A percentile compares a stretch with the other conserved stretches of the same genome.
Conservation (phyloP, 805 yeast species). For the Pichia scutulata region DNA sequence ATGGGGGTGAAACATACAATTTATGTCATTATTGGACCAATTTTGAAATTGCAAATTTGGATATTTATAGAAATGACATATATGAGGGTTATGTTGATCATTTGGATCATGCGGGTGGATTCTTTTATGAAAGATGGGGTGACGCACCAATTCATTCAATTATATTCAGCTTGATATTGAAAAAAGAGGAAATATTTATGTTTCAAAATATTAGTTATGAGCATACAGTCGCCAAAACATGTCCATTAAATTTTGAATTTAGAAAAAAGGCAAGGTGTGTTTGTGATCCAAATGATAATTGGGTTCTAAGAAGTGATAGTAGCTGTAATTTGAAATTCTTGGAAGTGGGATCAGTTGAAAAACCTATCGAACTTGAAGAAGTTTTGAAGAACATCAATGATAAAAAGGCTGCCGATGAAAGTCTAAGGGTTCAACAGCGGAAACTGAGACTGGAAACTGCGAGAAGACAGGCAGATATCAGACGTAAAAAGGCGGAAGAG, state of each 20-base stretch:
- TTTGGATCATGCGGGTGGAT: slow-evolving; percentile 66
- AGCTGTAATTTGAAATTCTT: slow-evolving; percentile 23
- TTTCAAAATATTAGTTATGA: slow-evolving; percentile 76
- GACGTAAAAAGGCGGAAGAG: slow-evolving; percentile 8
- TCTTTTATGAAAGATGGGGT: slow-evolving; percentile 88
- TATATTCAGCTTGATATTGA: slow-evolving; percentile 37
- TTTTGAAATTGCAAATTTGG: slow-evolving; percentile 66
- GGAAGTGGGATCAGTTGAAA: slow-evolving; percentile 16
- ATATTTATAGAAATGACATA: slow-evolving; percentile 49
- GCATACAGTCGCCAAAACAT: slow-evolving; percentile 72
- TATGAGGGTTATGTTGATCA: slow-evolving; percentile 55
- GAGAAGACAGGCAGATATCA: slow-evolving; percentile 5
- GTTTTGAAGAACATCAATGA: not conserved
- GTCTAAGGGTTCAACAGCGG: not conserved
- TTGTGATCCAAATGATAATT: slow-evolving; percentile 64
- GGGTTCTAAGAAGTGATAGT: slow-evolving; percentile 42
- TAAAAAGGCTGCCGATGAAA: not conserved
- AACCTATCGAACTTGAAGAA: not conserved
- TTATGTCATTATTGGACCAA: slow-evolving; percentile 80
- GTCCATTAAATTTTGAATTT: slow-evolving; percentile 61
- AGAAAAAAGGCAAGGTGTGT: slow-evolving; percentile 55
- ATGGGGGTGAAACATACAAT: slow-evolving; percentile 56
- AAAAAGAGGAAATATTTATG: slow-evolving; percentile 59
- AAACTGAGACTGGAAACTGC: slow-evolving; percentile 9
- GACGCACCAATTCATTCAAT: slow-evolving; percentile 54